Conservation (phyloP, 345 rosid species). For the Pseudoturritis turrita region DNA sequence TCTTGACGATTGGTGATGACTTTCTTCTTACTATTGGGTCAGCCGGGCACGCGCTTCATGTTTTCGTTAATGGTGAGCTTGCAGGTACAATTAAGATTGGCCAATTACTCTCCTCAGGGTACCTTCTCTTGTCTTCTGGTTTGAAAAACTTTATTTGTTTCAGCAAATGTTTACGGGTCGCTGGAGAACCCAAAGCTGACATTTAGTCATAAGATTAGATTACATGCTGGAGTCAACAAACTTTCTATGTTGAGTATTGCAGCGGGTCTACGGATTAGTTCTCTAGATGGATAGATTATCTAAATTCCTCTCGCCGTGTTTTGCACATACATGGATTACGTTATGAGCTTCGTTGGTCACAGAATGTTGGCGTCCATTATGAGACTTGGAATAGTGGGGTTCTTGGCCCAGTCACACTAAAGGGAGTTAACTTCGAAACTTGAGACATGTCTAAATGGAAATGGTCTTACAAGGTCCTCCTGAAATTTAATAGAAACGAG, state of each 20-base stretch:
- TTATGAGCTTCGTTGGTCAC: not conserved
- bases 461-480: constrained; percentile 80
- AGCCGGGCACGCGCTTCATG: constrained; percentile 66
- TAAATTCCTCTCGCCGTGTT: not conserved
- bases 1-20: constrained; percentile 36
- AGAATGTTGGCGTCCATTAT: constrained; percentile 88
- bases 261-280: constrained; percentile 80
- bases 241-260: constrained; percentile 61
- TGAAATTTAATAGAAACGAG: not conserved
- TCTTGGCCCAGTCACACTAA: constrained; percentile 70
- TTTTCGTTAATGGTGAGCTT: constrained; percentile 64
- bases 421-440: constrained; percentile 61
- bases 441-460: constrained; percentile 68
- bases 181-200: constrained; percentile 54
- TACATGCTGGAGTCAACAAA: constrained; percentile 27
- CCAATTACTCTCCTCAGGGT: not conserved
- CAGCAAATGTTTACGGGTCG: constrained; percentile 70
- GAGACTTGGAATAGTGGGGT: constrained; percentile 85
- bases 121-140: not conserved
- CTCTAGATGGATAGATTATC: not conserved
- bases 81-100: constrained; percentile 40
- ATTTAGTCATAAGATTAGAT: constrained; percentile 36
- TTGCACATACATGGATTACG: not conserved
- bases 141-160: not conserved
- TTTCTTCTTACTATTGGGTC: constrained; percentile 58